Percentiles rank a stretch among this genome's conserved stretches.
Evolutionary conservation across 192 early-diverging fungal genomes (phyloP).

Genomic region (Entomortierella lignicola): DNA sequence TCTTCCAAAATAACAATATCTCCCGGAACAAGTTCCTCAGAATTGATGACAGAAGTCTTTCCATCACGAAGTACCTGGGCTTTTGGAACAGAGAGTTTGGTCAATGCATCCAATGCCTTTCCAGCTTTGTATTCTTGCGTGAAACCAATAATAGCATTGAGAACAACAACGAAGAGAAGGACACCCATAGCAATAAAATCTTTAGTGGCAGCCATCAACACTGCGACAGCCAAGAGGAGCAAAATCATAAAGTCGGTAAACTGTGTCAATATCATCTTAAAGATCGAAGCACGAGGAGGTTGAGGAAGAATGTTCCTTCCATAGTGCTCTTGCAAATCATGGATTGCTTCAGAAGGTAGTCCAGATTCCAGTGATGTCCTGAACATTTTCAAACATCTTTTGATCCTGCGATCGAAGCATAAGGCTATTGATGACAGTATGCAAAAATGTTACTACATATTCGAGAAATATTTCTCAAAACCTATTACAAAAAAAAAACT

Average conservation of each 20-base stretch:
- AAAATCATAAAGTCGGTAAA: constrained; percentile 95
- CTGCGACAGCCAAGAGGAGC: constrained; percentile 81
- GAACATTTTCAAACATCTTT: constrained; percentile 88
- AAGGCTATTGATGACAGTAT: constrained; percentile 61
- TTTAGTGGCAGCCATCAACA: constrained; percentile 84
- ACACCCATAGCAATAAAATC: constrained; percentile 82
- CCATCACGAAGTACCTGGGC: constrained; percentile 81
- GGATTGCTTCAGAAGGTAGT: constrained; percentile 66
- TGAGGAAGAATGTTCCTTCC: constrained; percentile 86
- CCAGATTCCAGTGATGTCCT: constrained; percentile 74
- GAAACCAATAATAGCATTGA: constrained; percentile 93
- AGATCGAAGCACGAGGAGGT: constrained; percentile 72
- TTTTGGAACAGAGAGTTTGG: constrained; percentile 70
- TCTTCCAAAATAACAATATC: constrained; percentile 85
- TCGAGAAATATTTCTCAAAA: no score
- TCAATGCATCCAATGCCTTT: constrained; percentile 84
- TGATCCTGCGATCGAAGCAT: constrained; percentile 93
- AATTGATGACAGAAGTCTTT: constrained; percentile 68
- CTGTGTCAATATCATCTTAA: constrained; percentile 85
- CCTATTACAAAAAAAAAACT: no score
- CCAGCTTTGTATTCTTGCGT: constrained; percentile 95
- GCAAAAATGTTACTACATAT: background rate
- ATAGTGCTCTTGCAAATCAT: constrained; percentile 77
- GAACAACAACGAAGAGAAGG: constrained; percentile 72
- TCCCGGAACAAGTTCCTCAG: constrained; percentile 77